Conservation (phyloP, 2,329 filamentous ascomycete genomes). For the Diaporthe eres region DNA sequence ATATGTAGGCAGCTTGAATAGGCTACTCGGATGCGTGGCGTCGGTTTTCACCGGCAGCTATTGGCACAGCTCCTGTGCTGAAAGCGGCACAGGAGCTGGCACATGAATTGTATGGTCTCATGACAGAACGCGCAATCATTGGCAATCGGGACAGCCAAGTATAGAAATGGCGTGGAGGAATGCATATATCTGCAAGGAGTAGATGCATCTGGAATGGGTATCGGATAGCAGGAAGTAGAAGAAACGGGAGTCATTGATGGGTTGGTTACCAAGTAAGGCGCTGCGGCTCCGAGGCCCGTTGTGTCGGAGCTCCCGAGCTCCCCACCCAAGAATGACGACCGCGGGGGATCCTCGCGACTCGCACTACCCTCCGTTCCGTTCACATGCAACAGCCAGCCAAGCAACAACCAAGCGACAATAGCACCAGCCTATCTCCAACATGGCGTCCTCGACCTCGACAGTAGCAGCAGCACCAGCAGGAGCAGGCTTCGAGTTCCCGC, state of each 20-base stretch:
- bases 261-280: too few relatives aligned
- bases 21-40: not conserved
- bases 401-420: not conserved
- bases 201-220: not conserved
- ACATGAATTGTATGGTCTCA: not conserved
- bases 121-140: not conserved
- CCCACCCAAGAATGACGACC: conserved; percentile 36
- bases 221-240: not conserved
- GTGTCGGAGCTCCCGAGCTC: conserved; percentile 15
- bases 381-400: not conserved
- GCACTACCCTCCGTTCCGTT: not conserved
- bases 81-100: not conserved
- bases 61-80: not conserved
- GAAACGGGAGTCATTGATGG: not conserved
- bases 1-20: not conserved
- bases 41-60: not conserved
- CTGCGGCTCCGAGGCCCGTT: not conserved
- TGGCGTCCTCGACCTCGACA: not conserved
- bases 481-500: conserved; percentile 67
- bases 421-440: not conserved
- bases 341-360: conserved; percentile 8
- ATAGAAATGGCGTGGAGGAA: too few relatives aligned
- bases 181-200: not conserved
- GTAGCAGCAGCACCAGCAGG: conserved; percentile 3
- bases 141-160: not conserved